These are phyloP conservation scores for Lyophyllum shimeji DNA, from an alignment of 768 basidiomycete genomes.

Conservation along the genomic window DNA sequence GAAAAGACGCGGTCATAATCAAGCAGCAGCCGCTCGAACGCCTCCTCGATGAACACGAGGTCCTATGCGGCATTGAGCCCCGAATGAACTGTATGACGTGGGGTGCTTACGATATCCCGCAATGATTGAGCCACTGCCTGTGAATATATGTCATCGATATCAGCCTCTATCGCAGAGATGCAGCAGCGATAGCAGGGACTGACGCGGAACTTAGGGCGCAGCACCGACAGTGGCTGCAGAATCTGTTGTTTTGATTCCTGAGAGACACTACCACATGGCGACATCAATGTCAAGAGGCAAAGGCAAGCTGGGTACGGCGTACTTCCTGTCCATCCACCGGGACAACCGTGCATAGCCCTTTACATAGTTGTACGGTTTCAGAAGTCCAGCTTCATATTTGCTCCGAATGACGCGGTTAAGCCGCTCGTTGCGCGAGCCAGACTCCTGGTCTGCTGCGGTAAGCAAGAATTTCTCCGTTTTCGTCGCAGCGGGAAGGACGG, in stretches of 20 bases:
- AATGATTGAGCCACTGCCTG: slow-evolving; percentile 84
- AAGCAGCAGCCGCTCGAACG: slow-evolving; percentile 90
- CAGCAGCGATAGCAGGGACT: slow-evolving; percentile 17
- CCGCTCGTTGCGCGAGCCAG: slow-evolving; percentile 87
- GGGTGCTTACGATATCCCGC: slow-evolving; percentile 64
- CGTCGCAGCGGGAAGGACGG: slow-evolving; percentile 68
- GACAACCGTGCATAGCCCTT: slow-evolving; percentile 91
- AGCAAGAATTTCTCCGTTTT: slow-evolving; percentile 89
- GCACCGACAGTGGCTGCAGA: slow-evolving; percentile 80
- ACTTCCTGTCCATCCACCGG: slow-evolving; percentile 96
- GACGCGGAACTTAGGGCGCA: slow-evolving; percentile 84
- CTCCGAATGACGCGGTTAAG: slow-evolving; percentile 89
- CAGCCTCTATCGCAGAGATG: neutral
- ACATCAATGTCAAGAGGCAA: neutral
- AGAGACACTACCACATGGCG: slow-evolving; percentile 58
- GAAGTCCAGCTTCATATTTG: slow-evolving; percentile 93
- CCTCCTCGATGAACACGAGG: slow-evolving; percentile 96
- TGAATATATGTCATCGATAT: neutral
- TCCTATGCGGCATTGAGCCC: slow-evolving; percentile 47
- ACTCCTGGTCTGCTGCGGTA: slow-evolving; percentile 92
- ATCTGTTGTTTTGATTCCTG: slow-evolving; percentile 92
- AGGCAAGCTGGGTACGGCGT: slow-evolving; percentile 12
- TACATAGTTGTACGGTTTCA: slow-evolving; percentile 96
- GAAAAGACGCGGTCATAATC: slow-evolving; percentile 95
- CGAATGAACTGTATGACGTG: neutral